Percentiles rank a stretch among this genome's conserved stretches.
These are phyloP conservation scores for Arthrobotrys megalospora DNA, from an alignment of 2,329 filamentous ascomycete genomes.

Conservation along the genomic window DNA sequence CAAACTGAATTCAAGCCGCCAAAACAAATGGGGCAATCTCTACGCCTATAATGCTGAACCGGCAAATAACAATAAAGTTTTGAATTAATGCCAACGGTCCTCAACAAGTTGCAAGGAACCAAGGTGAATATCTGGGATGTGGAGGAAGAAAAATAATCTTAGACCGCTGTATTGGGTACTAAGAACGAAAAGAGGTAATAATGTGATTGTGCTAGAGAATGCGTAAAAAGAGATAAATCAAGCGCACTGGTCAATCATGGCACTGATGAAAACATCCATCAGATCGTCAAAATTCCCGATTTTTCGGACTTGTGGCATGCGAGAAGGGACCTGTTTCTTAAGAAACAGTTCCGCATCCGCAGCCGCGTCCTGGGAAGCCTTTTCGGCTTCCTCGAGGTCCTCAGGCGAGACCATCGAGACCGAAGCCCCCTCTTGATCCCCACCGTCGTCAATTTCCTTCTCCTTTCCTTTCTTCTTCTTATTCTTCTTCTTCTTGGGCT, in stretches of 20 bases:
- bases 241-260: background rate
- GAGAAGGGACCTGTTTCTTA: background rate
- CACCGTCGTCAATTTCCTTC: background rate
- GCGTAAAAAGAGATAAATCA: too few species aligned
- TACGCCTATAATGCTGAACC: too few species aligned
- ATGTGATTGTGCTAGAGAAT: too few species aligned
- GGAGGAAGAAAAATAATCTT: too few species aligned
- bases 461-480: background rate
- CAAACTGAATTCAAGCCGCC: too few species aligned
- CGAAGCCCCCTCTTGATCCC: background rate
- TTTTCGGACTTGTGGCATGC: background rate
- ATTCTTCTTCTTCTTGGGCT: constrained; percentile 3
- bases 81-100: too few species aligned
- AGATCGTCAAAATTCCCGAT: constrained; percentile 18
- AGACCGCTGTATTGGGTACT: too few species aligned
- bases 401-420: background rate
- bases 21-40: too few species aligned
- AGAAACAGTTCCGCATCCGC: background rate
- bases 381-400: background rate
- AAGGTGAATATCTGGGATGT: too few species aligned
- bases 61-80: too few species aligned
- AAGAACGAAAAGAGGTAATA: too few species aligned
- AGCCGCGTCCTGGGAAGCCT: background rate
- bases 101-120: too few species aligned
- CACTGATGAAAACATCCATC: constrained; percentile 9